Percentiles rank a stretch among this genome's conserved stretches.
Evolutionary conservation across 345 rosid genomes (phyloP).

Genomic region (Brassica juncea): DNA sequence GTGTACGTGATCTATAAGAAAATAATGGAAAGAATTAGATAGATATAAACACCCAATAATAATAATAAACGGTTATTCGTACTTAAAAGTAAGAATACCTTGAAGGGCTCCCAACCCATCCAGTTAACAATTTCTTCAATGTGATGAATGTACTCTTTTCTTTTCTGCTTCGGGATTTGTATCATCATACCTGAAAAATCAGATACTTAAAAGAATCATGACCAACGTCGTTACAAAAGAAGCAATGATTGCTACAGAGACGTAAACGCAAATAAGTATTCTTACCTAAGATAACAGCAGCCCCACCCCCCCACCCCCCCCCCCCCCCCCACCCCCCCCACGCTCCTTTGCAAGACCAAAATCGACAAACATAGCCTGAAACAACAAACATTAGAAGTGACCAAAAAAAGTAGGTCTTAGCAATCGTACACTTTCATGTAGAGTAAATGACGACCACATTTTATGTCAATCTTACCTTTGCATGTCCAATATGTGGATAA

Average conservation of each 20-base stretch:
- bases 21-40: constrained; percentile 23
- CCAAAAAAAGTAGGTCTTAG: neutral
- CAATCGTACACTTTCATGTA: neutral
- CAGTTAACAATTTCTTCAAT: constrained; percentile 91
- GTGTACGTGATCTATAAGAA: constrained; percentile 83
- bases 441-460: neutral
- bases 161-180: constrained; percentile 99
- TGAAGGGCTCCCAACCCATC: constrained; percentile 99
- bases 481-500: constrained; percentile 97
- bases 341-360: constrained; percentile 96
- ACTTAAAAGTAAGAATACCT: constrained; percentile 47
- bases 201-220: neutral
- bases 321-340: no score
- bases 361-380: constrained; percentile 94
- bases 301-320: no score
- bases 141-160: constrained; percentile 93
- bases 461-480: constrained; percentile 60
- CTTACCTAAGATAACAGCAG: constrained; percentile 81
- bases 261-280: constrained; percentile 19
- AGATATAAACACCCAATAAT: constrained; percentile 7
- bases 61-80: neutral
- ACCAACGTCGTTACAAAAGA: neutral
- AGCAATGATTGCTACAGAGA: neutral
- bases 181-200: constrained; percentile 71
- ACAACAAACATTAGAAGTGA: constrained; percentile 17